Evolutionary conservation across 108 stramenopile genomes (phyloP), one percentile per base, ranked within the genome.

Genomic region (Seminavis robusta): DNA sequence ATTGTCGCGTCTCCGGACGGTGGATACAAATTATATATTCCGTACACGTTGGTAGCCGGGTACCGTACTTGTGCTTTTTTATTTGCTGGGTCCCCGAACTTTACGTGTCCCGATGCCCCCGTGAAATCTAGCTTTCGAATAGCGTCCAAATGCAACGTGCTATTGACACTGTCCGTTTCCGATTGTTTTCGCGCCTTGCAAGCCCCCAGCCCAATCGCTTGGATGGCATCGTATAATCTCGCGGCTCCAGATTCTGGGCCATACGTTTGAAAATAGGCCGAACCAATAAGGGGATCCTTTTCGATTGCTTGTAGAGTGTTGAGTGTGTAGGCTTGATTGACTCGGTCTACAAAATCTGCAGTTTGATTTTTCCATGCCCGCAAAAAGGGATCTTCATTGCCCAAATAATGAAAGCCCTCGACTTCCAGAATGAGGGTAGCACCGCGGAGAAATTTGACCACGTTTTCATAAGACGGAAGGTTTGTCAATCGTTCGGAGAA

Each of bases 191-290:
- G 15, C 4, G 48, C 48, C n/a, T 30, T 20, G 24, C 48, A 50
- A 31, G 28, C 48, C 45, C 56, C 56, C 8, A 58, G 16, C 6
- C 56, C 56, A 11, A 47, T 23, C 4, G 56, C 7, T 48, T 51
- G 10, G 5, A 58, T 19, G 3, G 56, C 42, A 33, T 58, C 56
- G 47, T 29, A 58, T 24, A 58, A n/a, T 15, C 17, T 51, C 24
- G 24, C 56, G 10, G 56, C 7, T 47, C 47, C 48, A 10, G 16
- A 21, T 16, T 51, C 50, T 51, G 50, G 50, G 11, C 10, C 16
- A 21, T 19, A 21, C 6, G 9, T 46, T 42, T 17, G 8, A 23
- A 55, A 55, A 23, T 16, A 46, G n/a, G n/a, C 44, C 8, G 8
- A 11, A 36, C 10, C 36, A 36, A 36, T 36, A 8, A 8, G 8